Base-by-base conservation (phyloP, 768 basidiomycete species). In the Strobilomyces confusus region DNA sequence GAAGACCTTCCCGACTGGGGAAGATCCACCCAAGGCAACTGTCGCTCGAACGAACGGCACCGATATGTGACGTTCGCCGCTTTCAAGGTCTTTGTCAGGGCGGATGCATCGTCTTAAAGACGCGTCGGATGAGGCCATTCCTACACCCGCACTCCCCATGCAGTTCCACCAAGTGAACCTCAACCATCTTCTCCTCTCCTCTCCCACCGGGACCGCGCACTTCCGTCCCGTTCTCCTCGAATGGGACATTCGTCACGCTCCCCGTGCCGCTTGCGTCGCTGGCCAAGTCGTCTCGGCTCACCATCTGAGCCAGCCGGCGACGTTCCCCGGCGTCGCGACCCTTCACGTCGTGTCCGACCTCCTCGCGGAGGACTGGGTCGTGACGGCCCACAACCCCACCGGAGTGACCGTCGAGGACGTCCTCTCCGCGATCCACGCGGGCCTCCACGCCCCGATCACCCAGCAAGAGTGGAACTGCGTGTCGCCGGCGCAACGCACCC, bases 401-500 rank as follows among this genome's bases (percentile, higher is more conserved):
- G 78, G 77, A 9, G 75, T 84, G 38, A 83, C 81, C 2, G 61
- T 84, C 50, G 64, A 63, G n/a, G 78, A 84, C 43, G 71, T 84
- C 20, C 65, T 84, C 5, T 51, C 70, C 2, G 73, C 75, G n/a
- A 78, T 83, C 42, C 69, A 76, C 63, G 44, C 56, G 13, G 67
- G 69, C 32, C 59, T 81, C 22, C 67, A 67, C 15, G 63, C 44
- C 6, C 77, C 70, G 7, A 68, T 83, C 48, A 69, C 58, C 14
- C 69, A 63, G 9, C 48, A 49, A 0, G 80, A 82, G 52, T 82
- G 79, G 76, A 66, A 77, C 9, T 49, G 54, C 29, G 56, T 80
- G 48, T 70, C 72, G 13, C 55, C 59, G 4, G 77, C 73, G 50
- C 77, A 83, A 43, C 75, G 72, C 25, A 44, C 67, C 3, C 75